Conservation (phyloP, 2,329 filamentous ascomycete genomes). For the Epichloe uncinata region DNA sequence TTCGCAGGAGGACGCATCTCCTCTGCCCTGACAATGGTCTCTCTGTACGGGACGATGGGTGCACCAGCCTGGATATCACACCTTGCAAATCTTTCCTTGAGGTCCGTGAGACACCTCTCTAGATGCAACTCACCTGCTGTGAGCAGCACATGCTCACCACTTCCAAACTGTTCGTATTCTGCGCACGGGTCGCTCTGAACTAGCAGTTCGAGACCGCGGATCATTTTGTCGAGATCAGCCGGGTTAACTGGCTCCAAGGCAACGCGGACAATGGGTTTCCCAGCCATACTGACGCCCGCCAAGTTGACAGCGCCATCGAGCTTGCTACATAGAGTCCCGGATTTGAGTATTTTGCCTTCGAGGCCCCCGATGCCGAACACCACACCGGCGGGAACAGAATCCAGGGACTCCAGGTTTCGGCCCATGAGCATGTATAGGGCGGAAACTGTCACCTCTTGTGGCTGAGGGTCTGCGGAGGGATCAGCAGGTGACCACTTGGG, state of each 20-base stretch:
- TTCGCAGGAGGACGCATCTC: slow-evolving; percentile 88
- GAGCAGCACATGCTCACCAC: slow-evolving; percentile 86
- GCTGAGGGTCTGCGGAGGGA: slow-evolving; percentile 57
- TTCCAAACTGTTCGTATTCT: slow-evolving; percentile 84
- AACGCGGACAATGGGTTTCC: slow-evolving; percentile 87
- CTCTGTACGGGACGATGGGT: slow-evolving; percentile 89
- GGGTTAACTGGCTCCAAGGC: slow-evolving; percentile 90
- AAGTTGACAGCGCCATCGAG: slow-evolving; percentile 80
- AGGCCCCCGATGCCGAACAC: slow-evolving; percentile 92
- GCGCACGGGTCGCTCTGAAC: slow-evolving; percentile 94
- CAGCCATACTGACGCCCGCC: slow-evolving; percentile 66
- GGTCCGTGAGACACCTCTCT: slow-evolving; percentile 84
- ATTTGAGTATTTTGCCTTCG: slow-evolving; percentile 89
- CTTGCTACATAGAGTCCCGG: slow-evolving; percentile 82
- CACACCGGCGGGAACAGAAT: slow-evolving; percentile 79
- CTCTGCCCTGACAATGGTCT: slow-evolving; percentile 74
- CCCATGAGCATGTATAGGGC: slow-evolving; percentile 96
- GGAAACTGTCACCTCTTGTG: slow-evolving; percentile 71
- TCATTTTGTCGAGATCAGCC: slow-evolving; percentile 87
- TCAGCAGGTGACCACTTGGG: slow-evolving; percentile 84
- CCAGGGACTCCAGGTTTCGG: slow-evolving; percentile 67
- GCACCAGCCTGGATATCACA: slow-evolving; percentile 92
- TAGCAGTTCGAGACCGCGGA: slow-evolving; percentile 69
- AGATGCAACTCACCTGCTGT: slow-evolving; percentile 92
- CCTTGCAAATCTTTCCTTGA: slow-evolving; percentile 80